A percentile compares a stretch with the other conserved stretches of the same genome.
These are phyloP conservation scores for Sphagnum magellanicum DNA, from an alignment of 228 moss, liverwort and hornwort species.

Conservation along the genomic window DNA sequence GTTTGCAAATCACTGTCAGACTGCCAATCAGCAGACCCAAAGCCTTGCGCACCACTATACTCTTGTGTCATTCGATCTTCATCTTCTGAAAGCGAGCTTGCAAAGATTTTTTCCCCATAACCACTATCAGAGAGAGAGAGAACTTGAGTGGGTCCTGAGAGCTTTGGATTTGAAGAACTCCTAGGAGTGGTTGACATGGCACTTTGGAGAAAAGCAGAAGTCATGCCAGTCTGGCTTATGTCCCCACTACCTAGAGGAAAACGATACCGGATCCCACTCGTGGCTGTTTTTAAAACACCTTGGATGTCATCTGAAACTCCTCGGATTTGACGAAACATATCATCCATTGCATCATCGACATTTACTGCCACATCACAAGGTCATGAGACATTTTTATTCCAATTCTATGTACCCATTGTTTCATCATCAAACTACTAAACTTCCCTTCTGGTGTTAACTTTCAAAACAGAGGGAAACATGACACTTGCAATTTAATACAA, in stretches of 20 bases:
- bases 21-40: conserved; percentile 33
- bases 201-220: conserved; percentile 4
- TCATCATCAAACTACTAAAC: no score
- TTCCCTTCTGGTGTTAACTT: no score
- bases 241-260: conserved; percentile 19
- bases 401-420: no score
- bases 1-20: conserved; percentile 36
- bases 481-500: no score
- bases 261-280: conserved; percentile 41
- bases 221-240: conserved; percentile 20
- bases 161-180: conserved; percentile 18
- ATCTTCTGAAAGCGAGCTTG: conserved; percentile 41
- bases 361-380: conserved; percentile 33
- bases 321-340: conserved; percentile 97
- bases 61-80: conserved; percentile 23
- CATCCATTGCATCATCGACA: conserved; percentile 96
- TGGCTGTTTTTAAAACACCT: conserved; percentile 44
- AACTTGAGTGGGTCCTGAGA: conserved; percentile 12
- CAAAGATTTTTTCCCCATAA: conserved; percentile 20
- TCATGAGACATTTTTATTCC: neutral
- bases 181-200: conserved; percentile 7
- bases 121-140: conserved; percentile 25
- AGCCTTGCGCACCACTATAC: conserved; percentile 21
- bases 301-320: conserved; percentile 71
- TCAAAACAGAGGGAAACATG: no score